Percentiles rank a stretch among this genome's conserved stretches.
phyloP scores from a whole-genome alignment of 306 rosid species.

The Sicyos baderoa region DNA sequence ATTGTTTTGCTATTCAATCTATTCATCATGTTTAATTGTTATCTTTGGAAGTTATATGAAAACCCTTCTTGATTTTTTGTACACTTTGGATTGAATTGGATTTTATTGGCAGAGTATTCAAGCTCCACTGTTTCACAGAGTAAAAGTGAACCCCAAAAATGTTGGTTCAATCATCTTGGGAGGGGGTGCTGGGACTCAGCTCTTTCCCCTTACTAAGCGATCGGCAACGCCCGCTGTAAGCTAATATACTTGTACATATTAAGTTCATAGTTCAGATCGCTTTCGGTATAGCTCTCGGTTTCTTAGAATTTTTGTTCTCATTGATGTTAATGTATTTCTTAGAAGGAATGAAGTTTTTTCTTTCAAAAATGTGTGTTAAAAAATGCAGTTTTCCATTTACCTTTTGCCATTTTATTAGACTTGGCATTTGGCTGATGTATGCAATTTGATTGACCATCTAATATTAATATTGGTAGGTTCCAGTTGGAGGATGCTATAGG shows the following conservation, averaged over 20 bases:
- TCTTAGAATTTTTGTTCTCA: neutral
- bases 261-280: neutral
- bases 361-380: neutral
- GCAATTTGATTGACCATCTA: neutral
- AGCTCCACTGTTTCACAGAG: slow-evolving; percentile 42
- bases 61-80: slow-evolving; percentile 9
- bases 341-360: neutral
- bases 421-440: neutral
- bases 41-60: neutral
- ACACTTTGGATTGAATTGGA: neutral
- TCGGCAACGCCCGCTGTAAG: slow-evolving; percentile 88
- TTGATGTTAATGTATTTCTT: neutral
- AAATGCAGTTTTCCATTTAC: neutral
- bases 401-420: neutral
- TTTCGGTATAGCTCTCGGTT: neutral
- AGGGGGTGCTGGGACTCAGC: slow-evolving; percentile 73
- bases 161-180: slow-evolving; percentile 83
- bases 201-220: slow-evolving; percentile 74
- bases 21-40: neutral
- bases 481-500: slow-evolving; percentile 49
- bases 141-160: slow-evolving; percentile 56
- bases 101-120: slow-evolving; percentile 46
- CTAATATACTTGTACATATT: neutral
- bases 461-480: slow-evolving; percentile 28
- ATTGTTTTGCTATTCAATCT: neutral